Percentiles rank a stretch among this genome's conserved stretches.
Conservation (phyloP, 2,329 filamentous ascomycete species). For the Chrysoporthe puriensis region DNA sequence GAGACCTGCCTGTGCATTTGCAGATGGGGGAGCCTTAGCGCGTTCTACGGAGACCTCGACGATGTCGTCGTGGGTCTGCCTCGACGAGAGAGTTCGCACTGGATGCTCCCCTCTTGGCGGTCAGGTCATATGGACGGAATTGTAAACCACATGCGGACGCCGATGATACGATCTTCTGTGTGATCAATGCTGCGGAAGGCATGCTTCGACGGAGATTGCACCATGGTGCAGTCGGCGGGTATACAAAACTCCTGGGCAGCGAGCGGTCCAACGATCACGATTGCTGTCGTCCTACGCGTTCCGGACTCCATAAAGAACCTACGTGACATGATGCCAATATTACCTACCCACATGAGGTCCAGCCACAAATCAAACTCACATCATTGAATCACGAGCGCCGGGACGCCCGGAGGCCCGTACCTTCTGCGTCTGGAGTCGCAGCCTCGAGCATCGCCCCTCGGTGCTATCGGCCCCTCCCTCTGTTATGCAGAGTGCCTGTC, state of each 20-base stretch:
- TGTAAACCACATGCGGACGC: neutral
- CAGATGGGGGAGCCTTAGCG: neutral
- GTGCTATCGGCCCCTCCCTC: too few species aligned
- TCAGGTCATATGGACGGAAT: neutral
- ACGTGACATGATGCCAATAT: neutral
- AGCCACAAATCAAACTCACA: neutral
- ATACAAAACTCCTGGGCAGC: too few species aligned
- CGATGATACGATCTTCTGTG: neutral
- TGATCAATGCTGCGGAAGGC: neutral
- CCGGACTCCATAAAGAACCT: neutral
- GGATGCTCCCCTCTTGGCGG: neutral
- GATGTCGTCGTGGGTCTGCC: neutral
- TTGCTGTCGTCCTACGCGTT: neutral
- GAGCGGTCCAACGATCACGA: neutral
- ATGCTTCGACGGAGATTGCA: neutral
- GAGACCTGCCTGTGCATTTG: neutral
- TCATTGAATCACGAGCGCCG: neutral
- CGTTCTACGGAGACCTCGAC: neutral
- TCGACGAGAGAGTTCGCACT: neutral
- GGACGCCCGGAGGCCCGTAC: neutral
- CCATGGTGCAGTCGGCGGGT: neutral
- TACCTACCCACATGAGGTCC: neutral
- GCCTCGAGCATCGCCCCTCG: too few species aligned
- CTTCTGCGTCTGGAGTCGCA: too few species aligned
- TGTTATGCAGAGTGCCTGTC: too few species aligned